Base-by-base conservation (phyloP, 2,329 filamentous ascomycete species). In the Xylaria polymorpha region DNA sequence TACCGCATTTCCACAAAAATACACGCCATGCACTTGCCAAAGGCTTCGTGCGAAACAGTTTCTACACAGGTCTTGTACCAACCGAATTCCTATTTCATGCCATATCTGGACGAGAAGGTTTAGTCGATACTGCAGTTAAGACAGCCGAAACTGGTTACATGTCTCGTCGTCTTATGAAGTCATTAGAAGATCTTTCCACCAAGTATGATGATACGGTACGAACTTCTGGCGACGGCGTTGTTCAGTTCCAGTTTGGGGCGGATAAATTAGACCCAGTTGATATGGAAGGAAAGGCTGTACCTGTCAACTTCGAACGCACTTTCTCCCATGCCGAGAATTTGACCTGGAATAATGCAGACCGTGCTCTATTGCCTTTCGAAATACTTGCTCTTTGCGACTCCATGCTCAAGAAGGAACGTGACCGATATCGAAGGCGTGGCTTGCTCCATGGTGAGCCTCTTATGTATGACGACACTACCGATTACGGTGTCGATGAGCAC, bases 61-160 rank as follows among this genome's bases (percentile, higher is more conserved):
- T 99, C 86, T 99, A 97, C 80, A 93, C 93, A 0, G 96, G 96
- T 1, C 85, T 99, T 0, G 87, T 91, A 1, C 95, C 96, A 1
- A 94, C 93, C 0, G 96, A 99, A 77, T 98, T 99, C 80, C 88
- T 98, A 66, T 98, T 99, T 82, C 96, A 99, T 87, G 96, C 96
- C 74, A 98, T 98, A 83, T 97, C 94, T 76, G 96, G 96, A 75
- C 92, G 96, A 89, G 96, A 98, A 88, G 96, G 96, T 89, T 84
- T 99, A 74, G 94, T 99, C 77, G 96, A 99, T 87, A 99, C 96
- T 1, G 96, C 96, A 70, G 96, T 98, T 83, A 99, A 99, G 84
- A 99, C 96, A 62, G 96, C 96, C 62, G 96, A 99, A 81, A 99
- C 96, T 12, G 96, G 96, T 72, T 99, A 99, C 83, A 99, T 99